Conservation (phyloP, 306 rosid species). For the Mucuna pruriens region DNA sequence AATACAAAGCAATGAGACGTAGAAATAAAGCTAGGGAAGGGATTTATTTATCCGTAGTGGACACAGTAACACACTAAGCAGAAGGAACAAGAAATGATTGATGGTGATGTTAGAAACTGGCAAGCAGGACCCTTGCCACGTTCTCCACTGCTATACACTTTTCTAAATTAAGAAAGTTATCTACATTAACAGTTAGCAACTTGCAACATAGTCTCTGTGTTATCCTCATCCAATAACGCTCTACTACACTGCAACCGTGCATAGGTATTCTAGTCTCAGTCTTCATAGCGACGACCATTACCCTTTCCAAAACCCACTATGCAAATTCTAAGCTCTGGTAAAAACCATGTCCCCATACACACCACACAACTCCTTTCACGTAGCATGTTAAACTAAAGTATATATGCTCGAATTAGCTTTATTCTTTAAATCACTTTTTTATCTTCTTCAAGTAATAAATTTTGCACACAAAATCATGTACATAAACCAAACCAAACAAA, state of each 20-base stretch:
- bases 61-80: not conserved
- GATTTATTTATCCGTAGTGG: constrained; percentile 1
- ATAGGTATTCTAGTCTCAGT: constrained; percentile 24
- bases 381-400: not conserved
- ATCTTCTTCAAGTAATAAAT: not conserved
- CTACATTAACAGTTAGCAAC: not conserved
- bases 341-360: no score
- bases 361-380: no score
- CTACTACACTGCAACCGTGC: not conserved
- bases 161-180: constrained; percentile 50
- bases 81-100: not conserved
- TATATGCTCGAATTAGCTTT: not conserved
- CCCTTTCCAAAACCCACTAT: not conserved
- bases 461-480: not conserved
- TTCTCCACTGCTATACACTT: constrained; percentile 51
- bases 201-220: not conserved
- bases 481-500: not conserved
- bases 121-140: constrained; percentile 53
- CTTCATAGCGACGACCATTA: constrained; percentile 6
- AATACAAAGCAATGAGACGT: not conserved
- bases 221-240: constrained; percentile 36
- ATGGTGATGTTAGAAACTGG: constrained; percentile 35
- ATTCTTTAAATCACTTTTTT: not conserved
- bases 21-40: not conserved
- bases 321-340: not conserved